Evolutionary conservation across 768 basidiomycete genomes (phyloP).

Genomic region (Boletus sp.): DNA sequence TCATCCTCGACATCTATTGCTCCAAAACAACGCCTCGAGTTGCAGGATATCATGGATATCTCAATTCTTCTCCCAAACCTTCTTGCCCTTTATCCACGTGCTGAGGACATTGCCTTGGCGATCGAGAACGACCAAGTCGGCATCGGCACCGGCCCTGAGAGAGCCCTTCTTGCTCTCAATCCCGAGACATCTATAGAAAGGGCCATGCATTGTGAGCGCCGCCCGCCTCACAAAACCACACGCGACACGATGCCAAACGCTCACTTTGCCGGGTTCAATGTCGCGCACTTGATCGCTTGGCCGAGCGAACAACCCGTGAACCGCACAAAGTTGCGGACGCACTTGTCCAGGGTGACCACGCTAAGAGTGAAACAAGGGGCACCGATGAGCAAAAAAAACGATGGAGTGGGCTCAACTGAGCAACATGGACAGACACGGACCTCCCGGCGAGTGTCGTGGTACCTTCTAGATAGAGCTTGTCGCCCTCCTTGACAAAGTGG

Average conservation of each 20-base stretch:
- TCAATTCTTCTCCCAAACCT: conserved; percentile 55
- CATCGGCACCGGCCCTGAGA: conserved; percentile 77
- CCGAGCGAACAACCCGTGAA: conserved; percentile 84
- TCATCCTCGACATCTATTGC: neutral
- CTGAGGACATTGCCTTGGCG: conserved; percentile 59
- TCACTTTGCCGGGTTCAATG: conserved; percentile 78
- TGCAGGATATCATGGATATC: neutral
- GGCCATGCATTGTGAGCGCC: neutral
- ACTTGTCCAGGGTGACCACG: conserved; percentile 79
- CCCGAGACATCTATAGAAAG: conserved; percentile 57
- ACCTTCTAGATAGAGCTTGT: conserved; percentile 77
- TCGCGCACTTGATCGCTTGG: conserved; percentile 83
- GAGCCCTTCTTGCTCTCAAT: conserved; percentile 80
- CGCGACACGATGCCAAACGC: conserved; percentile 14
- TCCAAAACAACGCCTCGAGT: neutral
- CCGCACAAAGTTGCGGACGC: conserved; percentile 77
- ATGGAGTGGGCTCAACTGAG: neutral
- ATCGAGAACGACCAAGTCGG: conserved; percentile 78
- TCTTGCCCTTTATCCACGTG: conserved; percentile 75
- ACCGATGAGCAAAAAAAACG: neutral
- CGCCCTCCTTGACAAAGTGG: conserved; percentile 76
- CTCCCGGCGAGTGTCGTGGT: conserved; percentile 88
- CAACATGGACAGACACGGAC: conserved; percentile 35
- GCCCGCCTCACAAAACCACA: neutral
- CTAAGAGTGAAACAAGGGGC: conserved; percentile 33